Evolutionary conservation across 2,329 filamentous ascomycete species (phyloP).

Genomic region (Aspergillus novoparasiticus): DNA sequence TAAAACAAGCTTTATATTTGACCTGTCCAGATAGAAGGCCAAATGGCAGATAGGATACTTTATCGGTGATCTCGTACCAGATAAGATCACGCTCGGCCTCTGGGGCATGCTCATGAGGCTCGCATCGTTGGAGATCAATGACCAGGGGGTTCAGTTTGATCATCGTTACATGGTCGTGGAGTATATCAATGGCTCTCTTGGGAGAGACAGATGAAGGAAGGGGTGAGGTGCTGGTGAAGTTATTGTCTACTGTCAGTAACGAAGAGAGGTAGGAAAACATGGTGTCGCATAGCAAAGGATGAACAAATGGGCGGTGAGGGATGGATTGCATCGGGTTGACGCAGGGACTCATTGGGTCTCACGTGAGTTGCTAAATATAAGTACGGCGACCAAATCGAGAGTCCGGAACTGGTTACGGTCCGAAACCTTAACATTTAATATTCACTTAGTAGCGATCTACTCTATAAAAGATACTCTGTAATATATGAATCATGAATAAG

Average conservation of each 20-base stretch:
- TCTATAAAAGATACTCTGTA: too few species aligned
- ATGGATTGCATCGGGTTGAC: neutral
- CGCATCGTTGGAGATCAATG: neutral
- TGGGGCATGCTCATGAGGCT: neutral
- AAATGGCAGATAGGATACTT: neutral
- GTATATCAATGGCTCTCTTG: neutral
- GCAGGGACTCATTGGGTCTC: neutral
- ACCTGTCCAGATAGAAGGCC: neutral
- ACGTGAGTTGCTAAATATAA: neutral
- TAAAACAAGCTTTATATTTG: neutral
- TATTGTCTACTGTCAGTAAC: neutral
- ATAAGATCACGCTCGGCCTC: neutral
- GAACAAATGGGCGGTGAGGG: neutral
- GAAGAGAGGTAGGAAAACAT: neutral
- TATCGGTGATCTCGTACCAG: neutral
- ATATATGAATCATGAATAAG: too few species aligned
- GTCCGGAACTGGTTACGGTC: too few species aligned
- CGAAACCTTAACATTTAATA: too few species aligned
- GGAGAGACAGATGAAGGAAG: neutral
- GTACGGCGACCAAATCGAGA: too few species aligned
- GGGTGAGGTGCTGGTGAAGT: neutral
- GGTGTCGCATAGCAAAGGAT: accelerated
- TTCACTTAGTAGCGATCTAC: too few species aligned
- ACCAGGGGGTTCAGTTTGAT: neutral
- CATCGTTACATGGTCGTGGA: neutral